Evolutionary conservation across 345 rosid genomes (phyloP), one percentile per base, ranked within the genome.

Genomic region (Alliaria petiolata): DNA sequence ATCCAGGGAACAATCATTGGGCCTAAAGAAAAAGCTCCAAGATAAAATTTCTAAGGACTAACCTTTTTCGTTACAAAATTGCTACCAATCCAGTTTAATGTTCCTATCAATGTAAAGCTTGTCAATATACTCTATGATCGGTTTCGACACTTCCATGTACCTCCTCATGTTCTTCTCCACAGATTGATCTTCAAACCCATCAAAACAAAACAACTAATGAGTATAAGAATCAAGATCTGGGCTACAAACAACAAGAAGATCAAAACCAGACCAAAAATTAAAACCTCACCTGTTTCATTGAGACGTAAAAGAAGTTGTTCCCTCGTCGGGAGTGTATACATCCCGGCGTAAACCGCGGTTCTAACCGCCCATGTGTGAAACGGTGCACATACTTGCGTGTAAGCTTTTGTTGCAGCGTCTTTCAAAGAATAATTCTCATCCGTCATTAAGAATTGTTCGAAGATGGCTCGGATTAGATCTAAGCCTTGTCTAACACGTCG

Each of bases 261-360:
- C 16, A 31, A 28, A 20, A 5, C 6, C 38, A 8, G 5, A 40
- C 15, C 33, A 43, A 36, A 33, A 16, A 67, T 28, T 10, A 53
- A 31, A 20, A 54, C 11, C 81, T 79, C 50, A 85, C 93, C 90
- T 43, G 92, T 85, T 86, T 92, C 98, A 28, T 80, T 76, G 62
- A 89, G 98, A 56, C 78, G 87, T 64, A 69, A 56, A 78, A 92
- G 62, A 57, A 89, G 95, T 45, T 85, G 92, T 7, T 85, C 91
- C 74, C 92, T 81, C 0, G 86, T 68, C 34, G 96, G 96, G 50
- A 92, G 89, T 25, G 98, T 76, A 45, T 84, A 86, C 96, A 92
- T 92, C 62, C 93, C 96, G 0, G 98, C 93, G 70, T 83, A 89
- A 74, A 87, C 98, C 2, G 96, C 95, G n/a, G 95, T 81, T 65